A percentile compares a stretch with the other conserved stretches of the same genome.
These are phyloP conservation scores for Nigrospora oryzae DNA, from an alignment of 2,329 filamentous ascomycete genomes.

Conservation along the genomic window DNA sequence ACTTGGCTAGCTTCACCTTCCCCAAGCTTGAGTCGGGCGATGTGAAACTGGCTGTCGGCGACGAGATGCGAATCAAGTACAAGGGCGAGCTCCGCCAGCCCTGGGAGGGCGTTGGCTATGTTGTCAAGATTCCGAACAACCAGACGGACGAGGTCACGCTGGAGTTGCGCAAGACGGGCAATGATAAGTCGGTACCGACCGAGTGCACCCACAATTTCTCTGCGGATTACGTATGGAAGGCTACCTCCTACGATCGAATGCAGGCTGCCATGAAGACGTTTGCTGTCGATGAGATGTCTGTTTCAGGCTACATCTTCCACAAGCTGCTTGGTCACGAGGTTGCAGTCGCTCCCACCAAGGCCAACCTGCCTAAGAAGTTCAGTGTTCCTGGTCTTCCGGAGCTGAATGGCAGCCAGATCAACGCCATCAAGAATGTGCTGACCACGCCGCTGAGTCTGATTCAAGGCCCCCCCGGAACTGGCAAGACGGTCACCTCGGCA, in stretches of 20 bases:
- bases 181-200: conserved; percentile 91
- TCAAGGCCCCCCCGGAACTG: conserved; percentile 91
- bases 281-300: conserved; percentile 94
- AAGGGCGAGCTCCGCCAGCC: conserved; percentile 84
- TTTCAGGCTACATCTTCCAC: conserved; percentile 98
- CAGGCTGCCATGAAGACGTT: conserved; percentile 99
- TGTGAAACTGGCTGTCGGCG: conserved; percentile 93
- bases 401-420: conserved; percentile 91
- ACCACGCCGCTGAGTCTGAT: conserved; percentile 93
- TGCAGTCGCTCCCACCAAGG: conserved; percentile 89
- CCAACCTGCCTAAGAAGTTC: conserved; percentile 91
- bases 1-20: conserved; percentile 87
- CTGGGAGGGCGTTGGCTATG: conserved; percentile 98
- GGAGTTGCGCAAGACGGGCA: conserved; percentile 86
- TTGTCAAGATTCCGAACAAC: conserved; percentile 99
- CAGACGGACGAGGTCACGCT: conserved; percentile 96
- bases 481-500: conserved; percentile 96
- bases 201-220: conserved; percentile 98
- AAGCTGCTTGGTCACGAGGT: conserved; percentile 93
- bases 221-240: conserved; percentile 98
- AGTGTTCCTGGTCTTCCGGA: conserved; percentile 90
- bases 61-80: conserved; percentile 97
- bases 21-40: conserved; percentile 97
- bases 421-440: conserved; percentile 89
- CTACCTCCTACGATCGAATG: conserved; percentile 98